Evolutionary conservation across 2,329 filamentous ascomycete genomes (phyloP), one percentile per base, ranked within the genome.

Genomic region (Akanthomyces lecanii): DNA sequence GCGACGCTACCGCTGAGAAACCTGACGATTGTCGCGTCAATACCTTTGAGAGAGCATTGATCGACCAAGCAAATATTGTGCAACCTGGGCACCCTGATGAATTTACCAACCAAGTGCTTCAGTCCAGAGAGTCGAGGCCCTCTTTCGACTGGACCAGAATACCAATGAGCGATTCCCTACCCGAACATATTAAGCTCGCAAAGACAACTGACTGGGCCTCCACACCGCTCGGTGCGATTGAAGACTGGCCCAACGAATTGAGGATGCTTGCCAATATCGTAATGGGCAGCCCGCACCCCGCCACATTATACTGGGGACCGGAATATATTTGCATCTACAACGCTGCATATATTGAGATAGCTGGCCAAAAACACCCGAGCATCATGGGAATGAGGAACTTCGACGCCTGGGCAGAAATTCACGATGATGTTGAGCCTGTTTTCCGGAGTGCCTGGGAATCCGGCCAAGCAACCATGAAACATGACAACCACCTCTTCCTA

Each of bases 81-180:
- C 62, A 52, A 64, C 65, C 56, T 69, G 72, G 55, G 65, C 77
- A 78, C 58, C 76, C 76, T 5, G 77, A 79, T 51, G 77, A 77
- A 25, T 79, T 79, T 40, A 77, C 77, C 16, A 77, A 78, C 45
- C 69, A 77, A 52, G 75, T 78, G 3, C 70, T 78, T n/a, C 71
- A 72, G 63, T 71, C 72, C 4, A 71, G 74, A 23, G 70, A 74
- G 18, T 64, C 72, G 28, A 72, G 69, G 67, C 78, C 82, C 14
- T 89, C 86, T 38, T 94, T 93, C 71, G 91, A 96, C 73, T 95
- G 91, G 91, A 95, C 91, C 4, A 82, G 86, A 61, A 80, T 94
- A 55, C 85, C 88, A 1, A 58, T 88, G 14, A 84, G 84, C 5
- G 78, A 86, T 16, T 82, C 81, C 30, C 79, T 93, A 47, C 88